A percentile compares a stretch with the other conserved stretches of the same genome.
phyloP scores from a whole-genome alignment of 768 basidiomycete genomes.

The Mycena epipterygia region DNA sequence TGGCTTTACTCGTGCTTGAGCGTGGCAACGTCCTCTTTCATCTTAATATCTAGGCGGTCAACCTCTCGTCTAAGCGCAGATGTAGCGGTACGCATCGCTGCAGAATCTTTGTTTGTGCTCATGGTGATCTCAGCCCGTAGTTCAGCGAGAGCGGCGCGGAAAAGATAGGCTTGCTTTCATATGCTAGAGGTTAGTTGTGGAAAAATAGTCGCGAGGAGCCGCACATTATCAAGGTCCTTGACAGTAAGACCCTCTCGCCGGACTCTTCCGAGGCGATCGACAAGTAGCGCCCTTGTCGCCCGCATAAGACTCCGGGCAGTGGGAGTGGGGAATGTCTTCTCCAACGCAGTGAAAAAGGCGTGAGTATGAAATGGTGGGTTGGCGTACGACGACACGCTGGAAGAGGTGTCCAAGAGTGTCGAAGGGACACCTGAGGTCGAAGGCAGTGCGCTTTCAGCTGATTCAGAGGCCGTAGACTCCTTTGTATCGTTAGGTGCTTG shows the following conservation, averaged over 20 bases:
- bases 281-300: slow-evolving; percentile 83
- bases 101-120: slow-evolving; percentile 85
- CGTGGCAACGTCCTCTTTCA: slow-evolving; percentile 92
- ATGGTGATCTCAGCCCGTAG: slow-evolving; percentile 88
- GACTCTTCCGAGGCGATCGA: slow-evolving; percentile 81
- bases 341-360: slow-evolving; percentile 77
- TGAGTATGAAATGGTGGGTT: slow-evolving; percentile 89
- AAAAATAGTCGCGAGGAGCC: slow-evolving; percentile 38
- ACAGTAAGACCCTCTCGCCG: slow-evolving; percentile 77
- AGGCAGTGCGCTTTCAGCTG: neutral
- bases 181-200: slow-evolving; percentile 3
- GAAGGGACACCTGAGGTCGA: slow-evolving; percentile 31
- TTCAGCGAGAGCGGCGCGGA: slow-evolving; percentile 93
- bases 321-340: slow-evolving; percentile 79
- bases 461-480: neutral
- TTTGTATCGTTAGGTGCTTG: neutral
- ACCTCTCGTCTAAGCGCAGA: slow-evolving; percentile 88
- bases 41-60: slow-evolving; percentile 86
- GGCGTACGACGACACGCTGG: slow-evolving; percentile 55
- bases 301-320: slow-evolving; percentile 87
- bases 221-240: slow-evolving; percentile 88
- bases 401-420: slow-evolving; percentile 26
- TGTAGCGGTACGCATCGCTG: slow-evolving; percentile 83
- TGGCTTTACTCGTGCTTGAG: slow-evolving; percentile 88
- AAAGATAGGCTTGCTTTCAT: slow-evolving; percentile 92